Conservation (phyloP, 306 rosid species). For the Heteromeles arbutifolia region DNA sequence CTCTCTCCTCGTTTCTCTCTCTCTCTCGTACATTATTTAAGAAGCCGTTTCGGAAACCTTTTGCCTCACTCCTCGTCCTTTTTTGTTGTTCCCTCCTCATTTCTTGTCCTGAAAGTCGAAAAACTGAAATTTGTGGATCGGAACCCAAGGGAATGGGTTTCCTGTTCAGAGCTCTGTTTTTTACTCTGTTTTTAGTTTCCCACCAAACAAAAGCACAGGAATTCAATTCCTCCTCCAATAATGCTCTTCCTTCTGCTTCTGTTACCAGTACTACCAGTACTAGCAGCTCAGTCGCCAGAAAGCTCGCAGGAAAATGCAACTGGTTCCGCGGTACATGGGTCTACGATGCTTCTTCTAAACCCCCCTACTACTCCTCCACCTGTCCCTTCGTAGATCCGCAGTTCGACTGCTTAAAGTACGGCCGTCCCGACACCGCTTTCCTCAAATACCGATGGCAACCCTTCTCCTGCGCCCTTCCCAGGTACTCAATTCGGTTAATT, state of each 20-base stretch:
- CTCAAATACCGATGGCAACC: conserved; percentile 83
- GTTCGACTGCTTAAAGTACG: conserved; percentile 73
- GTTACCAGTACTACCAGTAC: background rate
- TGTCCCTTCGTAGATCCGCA: conserved; percentile 94
- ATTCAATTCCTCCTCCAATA: background rate
- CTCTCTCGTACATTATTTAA: conserved; percentile 38
- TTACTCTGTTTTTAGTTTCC: conserved; percentile 35
- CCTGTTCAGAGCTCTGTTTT: conserved; percentile 23
- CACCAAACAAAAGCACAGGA: conserved; percentile 44
- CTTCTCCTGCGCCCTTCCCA: conserved; percentile 62
- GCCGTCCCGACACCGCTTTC: conserved; percentile 61
- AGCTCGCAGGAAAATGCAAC: conserved; percentile 60
- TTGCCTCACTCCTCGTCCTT: conserved; percentile 37
- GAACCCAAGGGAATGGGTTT: conserved; percentile 69
- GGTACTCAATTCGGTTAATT: conserved; percentile 27
- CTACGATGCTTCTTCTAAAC: conserved; percentile 52
- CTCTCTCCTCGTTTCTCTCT: background rate
- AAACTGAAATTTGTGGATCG: conserved; percentile 8
- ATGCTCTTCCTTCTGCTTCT: conserved; percentile 4
- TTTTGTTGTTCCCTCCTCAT: conserved; percentile 6
- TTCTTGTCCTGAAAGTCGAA: background rate
- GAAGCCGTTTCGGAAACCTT: conserved; percentile 27
- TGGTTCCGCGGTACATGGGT: conserved; percentile 67
- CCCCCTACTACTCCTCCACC: conserved; percentile 56
- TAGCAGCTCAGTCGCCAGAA: conserved; percentile 19